Base-by-base conservation (phyloP, 306 rosid genomes). In the Argentina anserina region DNA sequence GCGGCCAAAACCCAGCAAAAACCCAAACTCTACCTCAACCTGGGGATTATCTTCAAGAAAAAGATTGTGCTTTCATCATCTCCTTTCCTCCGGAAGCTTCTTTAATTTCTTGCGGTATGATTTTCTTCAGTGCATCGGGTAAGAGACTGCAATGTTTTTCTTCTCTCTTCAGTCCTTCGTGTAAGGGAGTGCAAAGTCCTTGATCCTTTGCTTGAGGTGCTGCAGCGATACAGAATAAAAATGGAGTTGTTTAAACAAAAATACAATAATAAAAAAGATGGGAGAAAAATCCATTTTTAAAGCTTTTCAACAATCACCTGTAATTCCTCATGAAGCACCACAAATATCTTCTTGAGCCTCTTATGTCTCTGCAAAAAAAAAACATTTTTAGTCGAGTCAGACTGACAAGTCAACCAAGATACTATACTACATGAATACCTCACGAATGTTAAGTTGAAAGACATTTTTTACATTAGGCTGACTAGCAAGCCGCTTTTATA, bases 261-360 rank as follows among this genome's bases (percentile, higher is more conserved):
- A 5, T 52, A 49, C 36, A 39, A 29, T 18, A 67, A 21, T 15
- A 20, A n/a, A 25, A 56, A 0, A n/a, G 28, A 58, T 2, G 6
- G 31, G 7, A 28, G 47, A 12, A 60, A 60, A 8, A 26, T 62
- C 31, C 62, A 39, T 62, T 46, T 60, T 23, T 6, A 71, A 34
- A 46, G 64, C 34, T 56, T 62, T 80, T 41, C 53, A 45, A 78
- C 68, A 75, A 81, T 81, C 73, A 91, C 99, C 95, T 83, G 80
- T 75, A 94, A 56, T 83, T 94, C 99, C 75, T 79, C 75, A 60
- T 94, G 97, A 69, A 94, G 90, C 81, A 94, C 95, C 46, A 88
- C n/a, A 80, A 94, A 94, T 86, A 94, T 91, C 58, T 83, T 87
- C 79, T 91, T 94, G 90, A 84, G 83, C 86, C 92, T 87, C 88